Conservation (phyloP, 306 rosid species). For the Vachellia collinsii region DNA sequence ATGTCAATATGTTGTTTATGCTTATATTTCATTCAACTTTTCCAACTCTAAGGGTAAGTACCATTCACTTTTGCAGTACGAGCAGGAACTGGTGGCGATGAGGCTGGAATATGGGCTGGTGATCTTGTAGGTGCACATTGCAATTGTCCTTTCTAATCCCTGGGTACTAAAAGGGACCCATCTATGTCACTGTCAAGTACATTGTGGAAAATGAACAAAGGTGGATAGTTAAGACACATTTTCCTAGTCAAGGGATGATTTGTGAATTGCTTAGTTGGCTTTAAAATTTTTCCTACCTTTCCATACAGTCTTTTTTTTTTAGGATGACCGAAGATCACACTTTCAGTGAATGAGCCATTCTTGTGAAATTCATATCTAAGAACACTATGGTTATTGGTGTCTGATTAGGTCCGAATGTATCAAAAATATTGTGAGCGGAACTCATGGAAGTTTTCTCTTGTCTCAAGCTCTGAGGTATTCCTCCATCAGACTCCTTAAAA, state of each 20-base stretch:
- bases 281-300: constrained; percentile 10
- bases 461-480: constrained; percentile 80
- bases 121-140: constrained; percentile 99
- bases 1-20: background rate
- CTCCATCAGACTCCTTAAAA: constrained; percentile 17
- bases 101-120: constrained; percentile 99
- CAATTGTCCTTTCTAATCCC: constrained; percentile 55
- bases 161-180: constrained; percentile 26
- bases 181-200: constrained; percentile 17
- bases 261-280: constrained; percentile 30
- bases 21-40: constrained; percentile 19
- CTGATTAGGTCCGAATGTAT: constrained; percentile 90
- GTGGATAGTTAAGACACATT: constrained; percentile 13
- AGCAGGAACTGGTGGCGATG: constrained; percentile 99
- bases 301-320: background rate
- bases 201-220: background rate
- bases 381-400: constrained; percentile 37
- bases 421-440: constrained; percentile 83
- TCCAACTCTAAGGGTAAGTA: constrained; percentile 15
- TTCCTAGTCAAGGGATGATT: constrained; percentile 17
- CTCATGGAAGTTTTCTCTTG: constrained; percentile 68
- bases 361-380: constrained; percentile 34
- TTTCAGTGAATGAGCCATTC: constrained; percentile 32
- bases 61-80: constrained; percentile 70
- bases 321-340: constrained; percentile 30